Percentiles rank a stretch among this genome's conserved stretches.
Evolutionary conservation across 2,329 filamentous ascomycete genomes (phyloP).

Genomic region (Phaeomoniella chlamydospora): DNA sequence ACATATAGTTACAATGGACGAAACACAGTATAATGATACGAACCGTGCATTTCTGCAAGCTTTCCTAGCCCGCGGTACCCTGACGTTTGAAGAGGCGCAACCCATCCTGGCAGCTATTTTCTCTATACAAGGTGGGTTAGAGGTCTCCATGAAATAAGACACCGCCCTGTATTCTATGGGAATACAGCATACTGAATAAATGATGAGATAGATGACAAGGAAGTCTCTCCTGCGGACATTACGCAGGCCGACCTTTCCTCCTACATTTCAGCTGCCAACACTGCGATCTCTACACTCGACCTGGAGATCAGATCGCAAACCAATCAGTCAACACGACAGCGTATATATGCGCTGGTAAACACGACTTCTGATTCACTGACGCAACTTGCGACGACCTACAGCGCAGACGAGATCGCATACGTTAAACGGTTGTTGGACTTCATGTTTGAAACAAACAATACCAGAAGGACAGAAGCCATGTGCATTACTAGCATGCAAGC

Average conservation of each 20-base stretch:
- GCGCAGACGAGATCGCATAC: slow-evolving; percentile 74
- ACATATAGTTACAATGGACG: slow-evolving; percentile 7
- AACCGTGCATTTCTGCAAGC: slow-evolving; percentile 87
- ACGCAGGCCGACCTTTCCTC: slow-evolving; percentile 52
- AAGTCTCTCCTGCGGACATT: slow-evolving; percentile 46
- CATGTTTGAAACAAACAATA: slow-evolving; percentile 87
- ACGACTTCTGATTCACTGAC: slow-evolving; percentile 71
- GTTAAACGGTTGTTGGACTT: slow-evolving; percentile 75
- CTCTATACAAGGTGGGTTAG: slow-evolving; percentile 36
- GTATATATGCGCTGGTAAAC: slow-evolving; percentile 78
- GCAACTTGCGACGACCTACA: slow-evolving; percentile 71
- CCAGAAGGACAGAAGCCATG: slow-evolving; percentile 64
- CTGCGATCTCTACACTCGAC: slow-evolving; percentile 64
- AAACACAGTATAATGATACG: slow-evolving; percentile 39
- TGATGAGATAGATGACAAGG: slow-evolving; percentile 24
- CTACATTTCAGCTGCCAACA: slow-evolving; percentile 57
- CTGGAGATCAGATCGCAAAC: slow-evolving; percentile 67
- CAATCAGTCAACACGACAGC: slow-evolving; percentile 52
- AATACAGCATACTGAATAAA: too few species aligned
- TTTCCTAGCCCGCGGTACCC: slow-evolving; percentile 60
- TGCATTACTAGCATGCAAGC: slow-evolving; percentile 70
- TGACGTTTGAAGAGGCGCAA: slow-evolving; percentile 62
- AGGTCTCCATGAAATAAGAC: too few species aligned
- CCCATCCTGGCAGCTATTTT: slow-evolving; percentile 64
- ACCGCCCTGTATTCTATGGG: too few species aligned